phyloP scores from a whole-genome alignment of 179 eudicot species.

The Drosera spatulata region DNA sequence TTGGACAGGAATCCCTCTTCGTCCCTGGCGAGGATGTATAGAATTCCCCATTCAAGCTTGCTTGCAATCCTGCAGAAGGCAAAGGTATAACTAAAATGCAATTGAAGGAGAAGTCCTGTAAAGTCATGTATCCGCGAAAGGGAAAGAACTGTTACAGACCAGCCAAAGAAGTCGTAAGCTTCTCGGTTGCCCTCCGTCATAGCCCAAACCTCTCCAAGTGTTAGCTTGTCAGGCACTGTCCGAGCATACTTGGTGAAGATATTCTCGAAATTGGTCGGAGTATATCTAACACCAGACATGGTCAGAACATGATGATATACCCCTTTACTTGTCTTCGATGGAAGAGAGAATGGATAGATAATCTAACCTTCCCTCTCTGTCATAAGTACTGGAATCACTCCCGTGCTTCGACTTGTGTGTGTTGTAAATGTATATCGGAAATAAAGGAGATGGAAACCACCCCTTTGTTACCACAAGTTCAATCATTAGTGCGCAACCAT shows the following conservation, averaged over 20 bases:
- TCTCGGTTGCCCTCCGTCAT: constrained; percentile 53
- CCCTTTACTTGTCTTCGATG: too few relatives aligned
- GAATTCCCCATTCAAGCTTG: constrained; percentile 49
- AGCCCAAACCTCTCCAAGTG: constrained; percentile 42
- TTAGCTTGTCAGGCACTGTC: constrained; percentile 43
- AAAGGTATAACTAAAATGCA: too few relatives aligned
- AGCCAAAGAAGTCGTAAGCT: constrained; percentile 57
- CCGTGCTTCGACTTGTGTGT: constrained; percentile 52
- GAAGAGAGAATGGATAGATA: too few relatives aligned
- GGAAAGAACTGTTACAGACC: constrained; percentile 17
- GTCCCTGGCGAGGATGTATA: constrained; percentile 51
- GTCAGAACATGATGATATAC: too few relatives aligned
- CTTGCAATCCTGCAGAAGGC: constrained; percentile 28
- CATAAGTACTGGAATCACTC: constrained; percentile 42
- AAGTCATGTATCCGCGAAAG: too few relatives aligned
- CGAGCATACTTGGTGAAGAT: constrained; percentile 57
- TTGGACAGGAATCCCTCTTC: constrained; percentile 48
- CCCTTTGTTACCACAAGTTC: too few relatives aligned
- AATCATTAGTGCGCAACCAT: too few relatives aligned
- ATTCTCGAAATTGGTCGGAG: constrained; percentile 52
- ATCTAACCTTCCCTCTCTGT: constrained; percentile 52
- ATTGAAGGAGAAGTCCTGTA: too few relatives aligned
- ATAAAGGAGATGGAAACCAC: constrained; percentile 33
- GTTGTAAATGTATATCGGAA: constrained; percentile 35
- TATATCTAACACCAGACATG: constrained; percentile 20